Base-by-base conservation (phyloP, 768 basidiomycete species). In the Cystofilobasidium ferigula region DNA sequence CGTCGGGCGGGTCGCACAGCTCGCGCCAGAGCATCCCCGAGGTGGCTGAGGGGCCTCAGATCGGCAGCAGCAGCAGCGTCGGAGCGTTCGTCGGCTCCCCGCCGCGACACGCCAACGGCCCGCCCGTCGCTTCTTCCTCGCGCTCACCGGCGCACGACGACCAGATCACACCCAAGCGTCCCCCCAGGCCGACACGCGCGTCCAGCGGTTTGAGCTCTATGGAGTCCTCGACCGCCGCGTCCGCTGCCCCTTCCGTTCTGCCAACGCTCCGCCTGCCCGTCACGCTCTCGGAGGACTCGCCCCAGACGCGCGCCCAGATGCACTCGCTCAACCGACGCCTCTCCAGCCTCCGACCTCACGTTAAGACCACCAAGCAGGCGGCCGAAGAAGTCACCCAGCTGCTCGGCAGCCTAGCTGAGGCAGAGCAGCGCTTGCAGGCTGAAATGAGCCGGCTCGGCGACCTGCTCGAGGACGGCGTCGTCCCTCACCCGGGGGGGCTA, bases 271-370 rank as follows among this genome's bases (percentile, higher is more conserved):
- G 35, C n/a, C 40, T 67, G 28, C 65, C 65, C 1, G 42, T 57
- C 22, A 22, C 36, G 12, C 65, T 51, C 6, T 8, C 35, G 14
- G 30, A 59, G 3, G 65, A 67, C 54, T 53, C 65, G n/a, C 65
- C 65, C 12, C 38, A 51, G 24, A 61, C 35, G 35, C 40, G 65
- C 1, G 48, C 65, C 1, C 60, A 57, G 30, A 38, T 67, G 34
- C 26, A 61, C 35, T 42, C 47, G 28, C 56, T 67, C 40, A 61
- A 59, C 16, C 32, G 40, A 9, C 59, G 65, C 8, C 61, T 67
- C 18, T 40, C 20, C 16, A 9, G 12, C 24, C n/a, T 67, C 32
- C 60, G 60, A 30, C 28, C 48, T 0, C 58, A 60, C 56, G 60
- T 67, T 38, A 67, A 61, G 38, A 8, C 28, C 10, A 51, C 54